Conservation (phyloP, 306 rosid genomes). For the Leucaena leucocephala region DNA sequence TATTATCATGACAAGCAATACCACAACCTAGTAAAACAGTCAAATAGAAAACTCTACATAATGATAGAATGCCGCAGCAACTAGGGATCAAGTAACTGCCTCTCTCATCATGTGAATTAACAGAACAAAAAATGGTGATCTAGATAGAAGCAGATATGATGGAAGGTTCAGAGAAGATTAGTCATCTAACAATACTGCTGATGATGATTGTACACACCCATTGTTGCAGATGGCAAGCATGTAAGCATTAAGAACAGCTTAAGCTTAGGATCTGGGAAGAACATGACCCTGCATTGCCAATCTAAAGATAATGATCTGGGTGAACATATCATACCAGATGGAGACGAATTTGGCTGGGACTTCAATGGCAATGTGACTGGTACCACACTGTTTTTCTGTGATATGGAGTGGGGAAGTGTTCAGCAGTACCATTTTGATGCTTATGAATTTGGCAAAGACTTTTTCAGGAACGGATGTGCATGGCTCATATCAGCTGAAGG, state of each 20-base stretch:
- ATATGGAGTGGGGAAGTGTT: slow-evolving; percentile 45
- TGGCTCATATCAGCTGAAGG: slow-evolving; percentile 50
- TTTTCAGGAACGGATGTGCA: slow-evolving; percentile 42
- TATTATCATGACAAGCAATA: slow-evolving; percentile 22
- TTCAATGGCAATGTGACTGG: slow-evolving; percentile 28
- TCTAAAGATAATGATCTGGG: slow-evolving; percentile 48
- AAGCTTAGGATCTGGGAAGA: slow-evolving; percentile 45
- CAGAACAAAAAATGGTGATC: neutral
- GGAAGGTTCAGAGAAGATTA: slow-evolving; percentile 20
- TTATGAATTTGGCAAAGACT: slow-evolving; percentile 39
- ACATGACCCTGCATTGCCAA: slow-evolving; percentile 53
- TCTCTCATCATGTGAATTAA: neutral
- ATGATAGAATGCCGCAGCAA: neutral
- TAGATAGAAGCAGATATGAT: slow-evolving; percentile 20
- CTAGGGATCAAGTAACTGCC: neutral
- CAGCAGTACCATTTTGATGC: slow-evolving; percentile 39
- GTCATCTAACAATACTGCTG: slow-evolving; percentile 20
- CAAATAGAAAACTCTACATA: neutral
- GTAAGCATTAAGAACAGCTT: slow-evolving; percentile 48
- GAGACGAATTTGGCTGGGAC: slow-evolving; percentile 46
- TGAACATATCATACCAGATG: slow-evolving; percentile 31
- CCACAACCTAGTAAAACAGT: slow-evolving; percentile 4
- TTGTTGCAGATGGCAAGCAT: slow-evolving; percentile 37
- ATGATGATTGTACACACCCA: slow-evolving; percentile 31
- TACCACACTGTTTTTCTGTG: slow-evolving; percentile 51